phyloP scores from a whole-genome alignment of 805 yeast species.

The Lipomyces kockii region DNA sequence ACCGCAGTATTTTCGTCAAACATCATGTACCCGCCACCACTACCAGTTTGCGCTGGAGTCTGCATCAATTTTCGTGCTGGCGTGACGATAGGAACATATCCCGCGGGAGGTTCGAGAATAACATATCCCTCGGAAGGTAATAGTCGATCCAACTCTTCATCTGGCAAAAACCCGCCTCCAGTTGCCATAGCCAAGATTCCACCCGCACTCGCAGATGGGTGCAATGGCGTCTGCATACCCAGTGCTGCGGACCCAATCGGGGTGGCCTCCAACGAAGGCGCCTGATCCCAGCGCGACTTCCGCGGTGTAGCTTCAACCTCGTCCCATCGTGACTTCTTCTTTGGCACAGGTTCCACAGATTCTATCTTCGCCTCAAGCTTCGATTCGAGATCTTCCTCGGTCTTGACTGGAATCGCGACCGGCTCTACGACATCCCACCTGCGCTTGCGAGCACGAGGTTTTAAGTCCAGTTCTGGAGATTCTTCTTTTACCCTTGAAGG shows the following conservation, averaged over 20 bases:
- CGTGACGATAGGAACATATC: conserved; percentile 48
- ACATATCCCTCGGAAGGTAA: conserved; percentile 58
- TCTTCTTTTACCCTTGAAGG: conserved; percentile 9
- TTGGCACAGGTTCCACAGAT: conserved; percentile 1
- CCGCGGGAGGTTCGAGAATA: conserved; percentile 52
- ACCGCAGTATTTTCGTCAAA: conserved; percentile 55
- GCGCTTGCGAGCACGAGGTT: conserved; percentile 39
- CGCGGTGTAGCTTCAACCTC: conserved; percentile 34
- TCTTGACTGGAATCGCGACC: conserved; percentile 27
- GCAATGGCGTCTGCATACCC: conserved; percentile 41
- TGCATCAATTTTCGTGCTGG: conserved; percentile 48
- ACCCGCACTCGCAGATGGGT: not conserved
- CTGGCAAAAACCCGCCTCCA: conserved; percentile 46
- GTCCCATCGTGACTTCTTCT: conserved; percentile 39
- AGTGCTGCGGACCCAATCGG: conserved; percentile 28
- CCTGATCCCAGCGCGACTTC: conserved; percentile 46
- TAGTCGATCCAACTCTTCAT: conserved; percentile 53
- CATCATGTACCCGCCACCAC: conserved; percentile 50
- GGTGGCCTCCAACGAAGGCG: conserved; percentile 37
- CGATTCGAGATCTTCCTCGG: conserved; percentile 38
- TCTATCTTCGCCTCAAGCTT: conserved; percentile 45
- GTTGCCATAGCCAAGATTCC: conserved; percentile 8
- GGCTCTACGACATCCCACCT: conserved; percentile 43
- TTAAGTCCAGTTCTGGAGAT: conserved; percentile 4
- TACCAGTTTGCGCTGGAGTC: conserved; percentile 35